Evolutionary conservation across 306 rosid species (phyloP).

Genomic region (Vigna radiata): DNA sequence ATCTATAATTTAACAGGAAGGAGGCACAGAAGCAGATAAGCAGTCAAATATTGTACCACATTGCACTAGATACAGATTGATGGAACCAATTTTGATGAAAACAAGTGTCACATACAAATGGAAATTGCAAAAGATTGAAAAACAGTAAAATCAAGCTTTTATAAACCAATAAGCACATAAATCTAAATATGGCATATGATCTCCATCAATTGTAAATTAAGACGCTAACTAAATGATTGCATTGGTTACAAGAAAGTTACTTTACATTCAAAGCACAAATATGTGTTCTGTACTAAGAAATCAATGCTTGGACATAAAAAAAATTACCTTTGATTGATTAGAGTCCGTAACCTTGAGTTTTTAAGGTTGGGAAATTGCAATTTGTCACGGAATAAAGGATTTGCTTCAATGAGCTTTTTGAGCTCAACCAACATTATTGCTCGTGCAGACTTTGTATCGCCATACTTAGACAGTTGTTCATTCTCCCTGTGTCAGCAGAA

Average conservation of each 20-base stretch:
- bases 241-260: background rate
- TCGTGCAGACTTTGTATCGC: constrained; percentile 95
- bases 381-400: constrained; percentile 95
- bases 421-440: constrained; percentile 99
- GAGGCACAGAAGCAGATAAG: constrained; percentile 6
- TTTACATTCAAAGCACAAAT: constrained; percentile 13
- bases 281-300: background rate
- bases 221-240: constrained; percentile 27
- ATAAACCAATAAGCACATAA: constrained; percentile 22
- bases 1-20: constrained; percentile 4
- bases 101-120: background rate
- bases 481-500: constrained; percentile 69
- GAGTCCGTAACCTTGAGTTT: constrained; percentile 92
- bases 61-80: background rate
- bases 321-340: constrained; percentile 91
- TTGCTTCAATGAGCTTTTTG: constrained; percentile 96
- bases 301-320: background rate
- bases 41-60: constrained; percentile 3
- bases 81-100: background rate
- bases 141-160: background rate
- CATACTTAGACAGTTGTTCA: constrained; percentile 95
- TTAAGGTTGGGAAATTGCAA: constrained; percentile 96
- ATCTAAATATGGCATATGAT: constrained; percentile 10
- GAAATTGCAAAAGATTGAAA: background rate
- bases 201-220: constrained; percentile 13